A percentile compares a stretch with the other conserved stretches of the same genome.
Evolutionary conservation across 495 filamentous ascomycete genomes (phyloP).

Genomic region (Hamigera avellanea): DNA sequence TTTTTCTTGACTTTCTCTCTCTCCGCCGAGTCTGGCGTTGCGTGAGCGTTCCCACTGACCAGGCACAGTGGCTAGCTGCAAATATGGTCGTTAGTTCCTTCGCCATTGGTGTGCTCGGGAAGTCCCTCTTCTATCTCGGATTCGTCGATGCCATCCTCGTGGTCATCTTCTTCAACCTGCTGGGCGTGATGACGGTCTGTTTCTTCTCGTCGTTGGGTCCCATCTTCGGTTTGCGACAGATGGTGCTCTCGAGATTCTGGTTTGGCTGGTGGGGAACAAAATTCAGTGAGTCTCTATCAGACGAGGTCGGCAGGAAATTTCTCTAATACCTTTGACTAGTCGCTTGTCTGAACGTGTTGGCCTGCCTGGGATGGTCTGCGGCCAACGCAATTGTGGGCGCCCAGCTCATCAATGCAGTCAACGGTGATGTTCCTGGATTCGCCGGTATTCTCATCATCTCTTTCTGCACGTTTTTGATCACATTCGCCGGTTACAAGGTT

Average conservation of each 20-base stretch:
- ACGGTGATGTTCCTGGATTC: conserved; percentile 54
- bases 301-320: neutral
- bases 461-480: conserved; percentile 56
- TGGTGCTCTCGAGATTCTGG: conserved; percentile 75
- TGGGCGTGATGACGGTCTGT: conserved; percentile 62
- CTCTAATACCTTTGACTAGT: conserved; percentile 26
- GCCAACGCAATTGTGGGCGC: conserved; percentile 76
- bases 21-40: neutral
- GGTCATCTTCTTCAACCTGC: conserved; percentile 67
- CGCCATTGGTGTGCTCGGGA: conserved; percentile 64
- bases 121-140: conserved; percentile 54
- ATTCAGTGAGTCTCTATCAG: conserved; percentile 42
- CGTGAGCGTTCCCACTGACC: conserved; percentile 15
- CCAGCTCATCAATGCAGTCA: conserved; percentile 69
- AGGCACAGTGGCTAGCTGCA: conserved; percentile 62
- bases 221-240: conserved; percentile 67
- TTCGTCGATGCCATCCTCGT: conserved; percentile 70
- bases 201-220: conserved; percentile 77
- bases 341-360: conserved; percentile 63
- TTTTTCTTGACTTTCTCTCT: neutral
- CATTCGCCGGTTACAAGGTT: conserved; percentile 66
- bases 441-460: conserved; percentile 72
- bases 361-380: conserved; percentile 67
- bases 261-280: conserved; percentile 67
- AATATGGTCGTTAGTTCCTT: conserved; percentile 81